A percentile compares a stretch with the other conserved stretches of the same genome.
Conservation (phyloP, 2,329 filamentous ascomycete species). For the Fusarium veterinarium region DNA sequence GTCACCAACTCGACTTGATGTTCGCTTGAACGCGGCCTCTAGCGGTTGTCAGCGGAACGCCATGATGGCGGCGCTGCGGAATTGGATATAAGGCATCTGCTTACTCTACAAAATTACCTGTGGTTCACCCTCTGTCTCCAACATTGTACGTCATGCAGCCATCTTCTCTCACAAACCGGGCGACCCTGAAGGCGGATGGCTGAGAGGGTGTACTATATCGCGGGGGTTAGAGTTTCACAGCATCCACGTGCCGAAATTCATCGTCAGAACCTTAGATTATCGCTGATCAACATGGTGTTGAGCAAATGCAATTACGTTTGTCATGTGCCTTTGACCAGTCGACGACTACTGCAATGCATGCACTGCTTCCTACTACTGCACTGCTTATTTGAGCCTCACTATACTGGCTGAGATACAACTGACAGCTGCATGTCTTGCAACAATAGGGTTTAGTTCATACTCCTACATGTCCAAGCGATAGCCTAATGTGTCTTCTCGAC, state of each 20-base stretch:
- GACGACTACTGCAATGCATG: background rate
- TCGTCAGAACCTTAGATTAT: conserved; percentile 15
- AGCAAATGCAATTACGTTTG: conserved; percentile 34
- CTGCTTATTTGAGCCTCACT: background rate
- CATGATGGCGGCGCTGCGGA: conserved; percentile 18
- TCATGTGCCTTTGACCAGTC: background rate
- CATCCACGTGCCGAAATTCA: conserved; percentile 22
- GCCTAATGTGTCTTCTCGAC: conserved; percentile 30
- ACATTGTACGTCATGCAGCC: conserved; percentile 33
- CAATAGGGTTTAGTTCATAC: conserved; percentile 10
- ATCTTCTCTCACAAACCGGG: conserved; percentile 23
- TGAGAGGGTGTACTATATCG: conserved; percentile 25
- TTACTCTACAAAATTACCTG: conserved; percentile 7
- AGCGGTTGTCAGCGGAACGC: conserved; percentile 39
- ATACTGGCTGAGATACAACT: background rate
- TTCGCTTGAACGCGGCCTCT: conserved; percentile 40
- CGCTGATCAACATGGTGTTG: conserved; percentile 8
- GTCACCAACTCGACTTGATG: background rate
- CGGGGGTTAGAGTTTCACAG: conserved; percentile 23
- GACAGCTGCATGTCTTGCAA: conserved; percentile 29
- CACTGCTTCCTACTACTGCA: background rate
- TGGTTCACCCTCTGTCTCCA: background rate
- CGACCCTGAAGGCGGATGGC: conserved; percentile 21
- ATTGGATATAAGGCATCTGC: background rate
- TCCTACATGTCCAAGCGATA: conserved; percentile 3